These are phyloP conservation scores for Conringia planisiliqua DNA, from an alignment of 345 rosid genomes.

Conservation along the genomic window DNA sequence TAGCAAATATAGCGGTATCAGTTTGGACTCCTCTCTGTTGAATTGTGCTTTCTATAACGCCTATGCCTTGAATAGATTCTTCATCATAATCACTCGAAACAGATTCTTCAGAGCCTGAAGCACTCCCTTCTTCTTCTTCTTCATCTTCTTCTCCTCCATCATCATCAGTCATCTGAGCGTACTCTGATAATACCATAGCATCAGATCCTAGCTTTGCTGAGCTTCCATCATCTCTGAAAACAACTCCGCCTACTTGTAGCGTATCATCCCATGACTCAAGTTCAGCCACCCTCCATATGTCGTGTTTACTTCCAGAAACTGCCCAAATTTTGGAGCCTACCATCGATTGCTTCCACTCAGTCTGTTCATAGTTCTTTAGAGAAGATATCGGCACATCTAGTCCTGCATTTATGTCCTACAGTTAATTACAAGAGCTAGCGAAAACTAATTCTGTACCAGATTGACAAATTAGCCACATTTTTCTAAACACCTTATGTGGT, in stretches of 20 bases:
- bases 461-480: not conserved
- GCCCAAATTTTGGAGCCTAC: slow-evolving; percentile 92
- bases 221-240: slow-evolving; percentile 70
- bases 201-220: slow-evolving; percentile 57
- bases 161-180: slow-evolving; percentile 50
- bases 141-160: slow-evolving; percentile 38
- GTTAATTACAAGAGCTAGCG: slow-evolving; percentile 1
- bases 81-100: slow-evolving; percentile 63
- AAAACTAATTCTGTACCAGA: not conserved
- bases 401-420: slow-evolving; percentile 44
- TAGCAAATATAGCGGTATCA: slow-evolving; percentile 75
- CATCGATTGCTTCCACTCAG: slow-evolving; percentile 64
- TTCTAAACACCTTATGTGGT: not conserved
- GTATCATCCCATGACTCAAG: slow-evolving; percentile 91
- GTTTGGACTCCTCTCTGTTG: slow-evolving; percentile 65
- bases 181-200: slow-evolving; percentile 54
- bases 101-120: slow-evolving; percentile 49
- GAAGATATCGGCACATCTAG: slow-evolving; percentile 70
- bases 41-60: slow-evolving; percentile 54
- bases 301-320: slow-evolving; percentile 45
- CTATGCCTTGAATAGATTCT: slow-evolving; percentile 59
- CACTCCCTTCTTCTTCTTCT: slow-evolving; percentile 52
- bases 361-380: slow-evolving; percentile 59
- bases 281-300: slow-evolving; percentile 83
- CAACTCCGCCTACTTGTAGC: slow-evolving; percentile 53